Conservation (phyloP, 352 stramenopile genomes). For the Globisporangium lucens region DNA sequence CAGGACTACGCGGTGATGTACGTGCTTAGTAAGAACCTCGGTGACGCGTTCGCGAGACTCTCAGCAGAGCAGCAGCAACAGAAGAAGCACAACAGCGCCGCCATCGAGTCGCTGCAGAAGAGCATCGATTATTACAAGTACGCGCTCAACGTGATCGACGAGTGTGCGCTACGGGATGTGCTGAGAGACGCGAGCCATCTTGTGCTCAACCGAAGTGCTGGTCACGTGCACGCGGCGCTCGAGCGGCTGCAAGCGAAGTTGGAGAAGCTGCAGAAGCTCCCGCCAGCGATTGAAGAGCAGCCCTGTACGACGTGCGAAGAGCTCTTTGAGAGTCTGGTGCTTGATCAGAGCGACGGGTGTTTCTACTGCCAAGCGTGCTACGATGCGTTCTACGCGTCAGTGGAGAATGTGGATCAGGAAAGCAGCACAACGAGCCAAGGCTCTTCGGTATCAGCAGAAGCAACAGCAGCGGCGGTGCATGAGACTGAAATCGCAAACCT, state of each 20-base stretch:
- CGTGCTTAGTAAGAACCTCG: constrained; percentile 67
- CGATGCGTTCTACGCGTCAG: constrained; percentile 59
- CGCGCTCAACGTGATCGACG: constrained; percentile 42
- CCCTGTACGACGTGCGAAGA: constrained; percentile 54
- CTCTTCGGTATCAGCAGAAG: background rate
- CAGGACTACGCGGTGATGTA: constrained; percentile 60
- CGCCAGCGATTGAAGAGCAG: constrained; percentile 2
- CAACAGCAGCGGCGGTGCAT: background rate
- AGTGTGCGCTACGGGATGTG: constrained; percentile 27
- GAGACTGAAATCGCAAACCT: background rate
- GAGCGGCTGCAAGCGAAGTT: constrained; percentile 17
- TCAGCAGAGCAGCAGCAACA: constrained; percentile 9
- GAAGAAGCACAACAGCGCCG: background rate
- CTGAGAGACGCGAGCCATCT: constrained; percentile 21
- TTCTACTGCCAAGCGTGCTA: constrained; percentile 69
- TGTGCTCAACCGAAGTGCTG: constrained; percentile 28
- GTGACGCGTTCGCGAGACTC: constrained; percentile 32
- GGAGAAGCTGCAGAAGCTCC: constrained; percentile 9
- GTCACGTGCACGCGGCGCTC: constrained; percentile 18
- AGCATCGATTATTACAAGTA: constrained; percentile 44
- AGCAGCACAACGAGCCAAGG: background rate
- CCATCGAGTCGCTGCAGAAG: constrained; percentile 21
- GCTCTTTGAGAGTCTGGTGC: constrained; percentile 25
- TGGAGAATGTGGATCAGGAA: background rate
- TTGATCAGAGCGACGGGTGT: constrained; percentile 63